phyloP scores from a whole-genome alignment of 2,329 filamentous ascomycete species.

The Sarocladium kiliense region DNA sequence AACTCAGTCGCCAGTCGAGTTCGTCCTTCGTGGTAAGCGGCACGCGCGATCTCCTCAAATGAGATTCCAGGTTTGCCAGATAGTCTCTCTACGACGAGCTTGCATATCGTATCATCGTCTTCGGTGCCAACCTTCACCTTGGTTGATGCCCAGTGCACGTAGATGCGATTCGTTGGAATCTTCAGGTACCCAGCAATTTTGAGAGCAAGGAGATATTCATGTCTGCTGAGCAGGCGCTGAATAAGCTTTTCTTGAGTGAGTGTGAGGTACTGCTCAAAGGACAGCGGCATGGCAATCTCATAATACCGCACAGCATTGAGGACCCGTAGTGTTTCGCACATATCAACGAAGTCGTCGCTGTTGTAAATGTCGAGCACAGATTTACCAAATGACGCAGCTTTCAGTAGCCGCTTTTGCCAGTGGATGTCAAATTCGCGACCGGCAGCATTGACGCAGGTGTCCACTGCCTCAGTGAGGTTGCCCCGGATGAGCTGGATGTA shows the following conservation, averaged over 20 bases:
- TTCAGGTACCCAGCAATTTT: slow-evolving; percentile 83
- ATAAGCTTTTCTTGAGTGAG: slow-evolving; percentile 88
- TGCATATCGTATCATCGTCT: slow-evolving; percentile 83
- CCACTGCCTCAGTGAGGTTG: slow-evolving; percentile 85
- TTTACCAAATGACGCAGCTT: slow-evolving; percentile 95
- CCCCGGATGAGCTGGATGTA: slow-evolving; percentile 91
- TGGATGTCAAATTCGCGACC: slow-evolving; percentile 85
- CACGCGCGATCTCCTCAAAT: slow-evolving; percentile 87
- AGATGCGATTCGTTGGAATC: slow-evolving; percentile 82
- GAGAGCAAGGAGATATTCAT: slow-evolving; percentile 86
- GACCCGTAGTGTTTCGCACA: slow-evolving; percentile 90
- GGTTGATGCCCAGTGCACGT: slow-evolving; percentile 93
- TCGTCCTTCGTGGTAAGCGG: slow-evolving; percentile 91
- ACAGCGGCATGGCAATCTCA: slow-evolving; percentile 82
- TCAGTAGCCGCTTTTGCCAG: slow-evolving; percentile 95
- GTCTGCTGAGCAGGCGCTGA: slow-evolving; percentile 76
- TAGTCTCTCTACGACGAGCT: slow-evolving; percentile 79
- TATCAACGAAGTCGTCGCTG: slow-evolving; percentile 97
- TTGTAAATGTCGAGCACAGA: slow-evolving; percentile 96
- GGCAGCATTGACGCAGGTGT: slow-evolving; percentile 87
- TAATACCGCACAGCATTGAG: slow-evolving; percentile 90
- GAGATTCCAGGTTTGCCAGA: slow-evolving; percentile 88
- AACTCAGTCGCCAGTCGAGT: slow-evolving; percentile 84
- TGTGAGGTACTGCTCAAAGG: slow-evolving; percentile 89
- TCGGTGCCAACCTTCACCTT: slow-evolving; percentile 84